A percentile compares a stretch with the other conserved stretches of the same genome.
These are phyloP conservation scores for Hirsutella rhossiliensis DNA, from an alignment of 2,329 filamentous ascomycete species.

Conservation along the genomic window DNA sequence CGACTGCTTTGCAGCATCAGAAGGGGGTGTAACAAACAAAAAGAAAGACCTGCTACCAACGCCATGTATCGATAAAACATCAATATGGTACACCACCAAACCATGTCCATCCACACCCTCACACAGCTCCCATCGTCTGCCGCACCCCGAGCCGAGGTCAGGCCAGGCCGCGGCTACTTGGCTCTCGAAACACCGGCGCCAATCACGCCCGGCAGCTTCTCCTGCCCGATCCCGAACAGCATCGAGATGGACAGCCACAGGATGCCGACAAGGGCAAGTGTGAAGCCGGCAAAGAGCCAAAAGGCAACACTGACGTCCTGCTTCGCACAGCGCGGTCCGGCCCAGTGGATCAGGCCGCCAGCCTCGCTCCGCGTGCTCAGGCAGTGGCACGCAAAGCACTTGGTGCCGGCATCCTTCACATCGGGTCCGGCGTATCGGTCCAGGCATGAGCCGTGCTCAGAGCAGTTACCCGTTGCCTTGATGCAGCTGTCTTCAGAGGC, in stretches of 20 bases:
- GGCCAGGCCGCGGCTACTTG: slow-evolving; percentile 29
- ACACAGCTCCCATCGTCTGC: no score
- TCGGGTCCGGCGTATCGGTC: slow-evolving; percentile 45
- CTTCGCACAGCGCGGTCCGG: slow-evolving; percentile 80
- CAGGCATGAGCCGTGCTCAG: slow-evolving; percentile 66
- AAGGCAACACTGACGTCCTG: slow-evolving; percentile 80
- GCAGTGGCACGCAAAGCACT: slow-evolving; percentile 76
- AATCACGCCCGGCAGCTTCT: slow-evolving; percentile 86
- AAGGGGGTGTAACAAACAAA: no score
- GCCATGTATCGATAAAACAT: no score
- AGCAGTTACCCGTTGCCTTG: slow-evolving; percentile 64
- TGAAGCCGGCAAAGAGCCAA: slow-evolving; percentile 72
- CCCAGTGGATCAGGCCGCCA: slow-evolving; percentile 63
- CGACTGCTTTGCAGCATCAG: no score
- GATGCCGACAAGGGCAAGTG: slow-evolving; percentile 54
- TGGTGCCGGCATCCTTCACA: slow-evolving; percentile 24
- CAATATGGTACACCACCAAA: no score
- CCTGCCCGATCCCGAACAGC: slow-evolving; percentile 71
- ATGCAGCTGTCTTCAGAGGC: slow-evolving; percentile 54
- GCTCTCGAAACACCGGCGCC: slow-evolving; percentile 80
- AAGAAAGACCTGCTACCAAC: no score
- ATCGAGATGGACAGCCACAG: slow-evolving; percentile 62
- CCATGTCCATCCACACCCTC: no score
- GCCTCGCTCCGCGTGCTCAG: slow-evolving; percentile 42
- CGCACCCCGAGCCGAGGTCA: no score